Conservation (phyloP, 352 stramenopile genomes). For the Elongisporangium prolatum region DNA sequence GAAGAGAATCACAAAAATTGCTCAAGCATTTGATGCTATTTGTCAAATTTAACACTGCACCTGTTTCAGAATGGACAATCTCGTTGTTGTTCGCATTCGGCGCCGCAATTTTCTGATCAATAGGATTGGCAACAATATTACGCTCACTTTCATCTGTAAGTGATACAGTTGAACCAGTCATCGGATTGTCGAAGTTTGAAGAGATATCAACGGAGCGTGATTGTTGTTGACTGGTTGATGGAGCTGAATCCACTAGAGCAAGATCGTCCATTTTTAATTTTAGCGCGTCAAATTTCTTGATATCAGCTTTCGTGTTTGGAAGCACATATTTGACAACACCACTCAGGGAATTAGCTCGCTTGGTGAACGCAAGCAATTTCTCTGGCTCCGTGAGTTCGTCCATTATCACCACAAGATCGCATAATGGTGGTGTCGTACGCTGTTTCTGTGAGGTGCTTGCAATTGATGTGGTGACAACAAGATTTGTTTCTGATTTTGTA, state of each 20-base stretch:
- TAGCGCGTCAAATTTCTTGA: conserved; percentile 61
- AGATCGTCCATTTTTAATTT: conserved; percentile 53
- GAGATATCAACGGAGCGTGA: conserved; percentile 1
- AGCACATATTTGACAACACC: conserved; percentile 77
- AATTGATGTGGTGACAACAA: conserved; percentile 83
- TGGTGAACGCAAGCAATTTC: conserved; percentile 70
- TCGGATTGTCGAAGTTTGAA: conserved; percentile 1
- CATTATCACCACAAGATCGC: conserved; percentile 74
- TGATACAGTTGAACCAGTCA: too few relatives aligned
- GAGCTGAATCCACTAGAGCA: too few relatives aligned
- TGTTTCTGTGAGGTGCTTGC: conserved; percentile 42
- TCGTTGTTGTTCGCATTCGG: conserved; percentile 26
- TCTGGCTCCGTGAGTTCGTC: conserved; percentile 65
- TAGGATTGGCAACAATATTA: background rate
- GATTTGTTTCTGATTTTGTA: conserved; percentile 32
- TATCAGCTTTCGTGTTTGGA: conserved; percentile 20
- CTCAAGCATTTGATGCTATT: conserved; percentile 70
- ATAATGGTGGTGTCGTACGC: conserved; percentile 32
- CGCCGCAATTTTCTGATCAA: conserved; percentile 1
- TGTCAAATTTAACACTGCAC: conserved; percentile 49
- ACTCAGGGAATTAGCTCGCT: conserved; percentile 25
- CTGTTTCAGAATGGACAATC: conserved; percentile 59
- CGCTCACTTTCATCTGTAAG: too few relatives aligned
- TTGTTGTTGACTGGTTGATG: too few relatives aligned
- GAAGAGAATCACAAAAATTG: conserved; percentile 78